Conservation (phyloP, 106 monocot species). For the Ottelia alismoides region DNA sequence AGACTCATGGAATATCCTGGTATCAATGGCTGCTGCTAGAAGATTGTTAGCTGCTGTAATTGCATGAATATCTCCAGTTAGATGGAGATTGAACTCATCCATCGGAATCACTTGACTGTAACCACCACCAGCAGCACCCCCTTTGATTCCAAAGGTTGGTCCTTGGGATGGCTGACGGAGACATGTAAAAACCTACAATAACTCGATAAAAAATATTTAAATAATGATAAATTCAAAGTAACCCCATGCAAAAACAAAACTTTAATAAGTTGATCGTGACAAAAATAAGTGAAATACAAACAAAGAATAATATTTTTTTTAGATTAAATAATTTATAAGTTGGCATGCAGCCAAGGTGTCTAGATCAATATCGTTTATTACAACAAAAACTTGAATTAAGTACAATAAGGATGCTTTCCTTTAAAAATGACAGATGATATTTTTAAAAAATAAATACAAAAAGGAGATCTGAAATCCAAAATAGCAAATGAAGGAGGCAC, state of each 20-base stretch:
- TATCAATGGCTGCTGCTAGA: conserved; percentile 93
- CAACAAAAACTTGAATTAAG: too few relatives aligned
- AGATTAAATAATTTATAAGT: too few relatives aligned
- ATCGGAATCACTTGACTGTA: conserved; percentile 99
- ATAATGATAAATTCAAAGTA: too few relatives aligned
- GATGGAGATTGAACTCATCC: conserved; percentile 98
- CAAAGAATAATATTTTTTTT: background rate
- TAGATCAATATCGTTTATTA: too few relatives aligned
- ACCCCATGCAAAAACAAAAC: too few relatives aligned
- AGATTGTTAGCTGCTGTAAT: conserved; percentile 98
- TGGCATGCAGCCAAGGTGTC: too few relatives aligned
- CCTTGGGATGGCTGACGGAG: conserved; percentile 99
- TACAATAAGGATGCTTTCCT: too few relatives aligned
- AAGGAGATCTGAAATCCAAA: too few relatives aligned
- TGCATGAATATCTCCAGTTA: conserved; percentile 97
- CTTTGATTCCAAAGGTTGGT: conserved; percentile 98
- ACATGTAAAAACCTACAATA: conserved; percentile 91
- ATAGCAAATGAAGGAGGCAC: too few relatives aligned
- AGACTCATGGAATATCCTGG: conserved; percentile 83
- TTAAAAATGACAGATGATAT: too few relatives aligned
- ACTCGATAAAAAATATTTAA: too few relatives aligned
- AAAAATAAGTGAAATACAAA: background rate
- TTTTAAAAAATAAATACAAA: too few relatives aligned
- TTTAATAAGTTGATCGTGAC: background rate
- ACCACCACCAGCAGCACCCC: conserved; percentile 97